These are phyloP conservation scores for Gossypium davidsonii DNA, from an alignment of 441 rosid genomes.

Conservation along the genomic window DNA sequence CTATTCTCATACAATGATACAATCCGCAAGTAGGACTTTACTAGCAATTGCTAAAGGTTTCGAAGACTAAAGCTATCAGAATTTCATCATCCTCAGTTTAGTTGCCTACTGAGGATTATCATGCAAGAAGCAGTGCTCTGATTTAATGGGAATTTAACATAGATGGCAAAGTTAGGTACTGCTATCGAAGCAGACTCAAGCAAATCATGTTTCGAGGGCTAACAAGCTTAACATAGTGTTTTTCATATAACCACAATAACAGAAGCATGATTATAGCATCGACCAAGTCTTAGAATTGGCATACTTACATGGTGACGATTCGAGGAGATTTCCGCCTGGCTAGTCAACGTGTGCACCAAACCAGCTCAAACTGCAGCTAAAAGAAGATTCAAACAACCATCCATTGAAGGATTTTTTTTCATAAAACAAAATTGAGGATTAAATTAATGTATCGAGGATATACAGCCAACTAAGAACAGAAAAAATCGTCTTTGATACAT, in stretches of 20 bases:
- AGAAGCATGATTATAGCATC: not conserved
- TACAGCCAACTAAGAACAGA: slow-evolving; percentile 18
- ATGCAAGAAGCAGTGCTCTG: not conserved
- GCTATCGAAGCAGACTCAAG: slow-evolving; percentile 3
- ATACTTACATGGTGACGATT: not conserved
- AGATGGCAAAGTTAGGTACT: not conserved
- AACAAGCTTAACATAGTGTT: slow-evolving; percentile 1
- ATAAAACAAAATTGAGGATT: slow-evolving; percentile 1
- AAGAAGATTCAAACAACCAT: slow-evolving; percentile 1
- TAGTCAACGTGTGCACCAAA: not conserved
- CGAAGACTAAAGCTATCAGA: not conserved
- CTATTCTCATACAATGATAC: not conserved
- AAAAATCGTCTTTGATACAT: slow-evolving; percentile 26
- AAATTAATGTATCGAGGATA: slow-evolving; percentile 17
- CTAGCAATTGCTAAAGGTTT: not conserved
- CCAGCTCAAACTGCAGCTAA: slow-evolving; percentile 9
- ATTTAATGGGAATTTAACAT: not conserved
- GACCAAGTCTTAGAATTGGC: not conserved
- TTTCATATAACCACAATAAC: not conserved
- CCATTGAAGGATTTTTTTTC: not conserved
- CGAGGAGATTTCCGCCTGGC: slow-evolving; percentile 4
- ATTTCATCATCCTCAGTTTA: not conserved
- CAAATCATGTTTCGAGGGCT: not conserved
- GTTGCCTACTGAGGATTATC: not conserved
- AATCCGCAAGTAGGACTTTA: not conserved